Evolutionary conservation across 2,329 filamentous ascomycete species (phyloP).

Genomic region (Drechslerella dactyloides): DNA sequence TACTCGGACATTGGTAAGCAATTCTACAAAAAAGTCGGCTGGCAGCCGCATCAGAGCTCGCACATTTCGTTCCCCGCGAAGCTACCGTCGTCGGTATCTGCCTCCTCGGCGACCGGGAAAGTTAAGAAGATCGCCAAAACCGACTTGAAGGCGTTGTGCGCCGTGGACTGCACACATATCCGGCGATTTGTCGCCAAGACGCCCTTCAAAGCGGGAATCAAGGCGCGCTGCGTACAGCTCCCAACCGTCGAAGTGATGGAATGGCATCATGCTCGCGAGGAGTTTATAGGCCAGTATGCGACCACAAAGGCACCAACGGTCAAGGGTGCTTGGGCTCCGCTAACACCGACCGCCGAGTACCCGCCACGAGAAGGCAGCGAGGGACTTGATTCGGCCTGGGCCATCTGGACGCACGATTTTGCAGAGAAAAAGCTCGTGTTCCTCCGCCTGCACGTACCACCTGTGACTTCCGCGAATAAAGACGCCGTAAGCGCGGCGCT

Average conservation of each 20-base stretch:
- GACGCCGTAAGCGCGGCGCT: constrained; percentile 21
- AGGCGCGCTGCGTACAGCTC: constrained; percentile 45
- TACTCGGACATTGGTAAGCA: constrained; percentile 50
- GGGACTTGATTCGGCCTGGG: constrained; percentile 36
- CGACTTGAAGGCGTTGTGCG: constrained; percentile 45
- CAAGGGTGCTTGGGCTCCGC: constrained; percentile 39
- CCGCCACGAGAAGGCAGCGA: constrained; percentile 41
- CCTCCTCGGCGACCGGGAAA: background rate
- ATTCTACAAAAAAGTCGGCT: constrained; percentile 46
- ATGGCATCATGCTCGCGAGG: constrained; percentile 50
- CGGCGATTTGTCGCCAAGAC: constrained; percentile 21
- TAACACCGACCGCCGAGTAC: constrained; percentile 24
- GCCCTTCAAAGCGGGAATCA: constrained; percentile 24
- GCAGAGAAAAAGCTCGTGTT: constrained; percentile 37
- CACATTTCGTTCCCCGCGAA: constrained; percentile 49
- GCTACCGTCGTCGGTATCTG: constrained; percentile 28
- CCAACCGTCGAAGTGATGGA: constrained; percentile 43
- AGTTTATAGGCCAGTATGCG: constrained; percentile 46
- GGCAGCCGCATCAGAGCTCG: constrained; percentile 44
- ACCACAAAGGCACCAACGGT: constrained; percentile 27
- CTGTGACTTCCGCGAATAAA: constrained; percentile 24
- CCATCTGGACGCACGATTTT: constrained; percentile 47
- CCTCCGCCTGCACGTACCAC: constrained; percentile 35
- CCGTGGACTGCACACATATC: constrained; percentile 36
- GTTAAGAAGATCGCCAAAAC: constrained; percentile 44